These are phyloP conservation scores for Penicillium sp. DNA, from an alignment of 2,329 filamentous ascomycete species.

Conservation along the genomic window DNA sequence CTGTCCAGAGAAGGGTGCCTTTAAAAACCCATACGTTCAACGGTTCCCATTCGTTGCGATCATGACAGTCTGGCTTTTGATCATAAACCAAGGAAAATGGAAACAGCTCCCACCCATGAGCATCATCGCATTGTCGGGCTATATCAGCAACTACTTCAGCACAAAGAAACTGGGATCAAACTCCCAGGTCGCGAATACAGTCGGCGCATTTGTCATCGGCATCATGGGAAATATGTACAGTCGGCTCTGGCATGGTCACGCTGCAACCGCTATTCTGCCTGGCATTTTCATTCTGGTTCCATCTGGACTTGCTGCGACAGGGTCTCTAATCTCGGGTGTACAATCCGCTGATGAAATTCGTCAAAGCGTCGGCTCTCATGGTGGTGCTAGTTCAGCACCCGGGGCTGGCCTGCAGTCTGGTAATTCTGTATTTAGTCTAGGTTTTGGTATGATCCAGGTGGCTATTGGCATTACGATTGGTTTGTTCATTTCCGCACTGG, in stretches of 20 bases:
- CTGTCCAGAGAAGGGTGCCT: constrained; percentile 41
- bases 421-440: constrained; percentile 34
- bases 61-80: constrained; percentile 71
- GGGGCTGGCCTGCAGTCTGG: constrained; percentile 18
- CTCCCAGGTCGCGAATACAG: constrained; percentile 71
- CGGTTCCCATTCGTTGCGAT: constrained; percentile 70
- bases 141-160: constrained; percentile 55
- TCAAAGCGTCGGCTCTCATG: constrained; percentile 22
- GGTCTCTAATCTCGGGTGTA: constrained; percentile 57
- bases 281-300: constrained; percentile 74
- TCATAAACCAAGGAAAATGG: constrained; percentile 80
- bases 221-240: constrained; percentile 76
- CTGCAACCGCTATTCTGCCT: constrained; percentile 79
- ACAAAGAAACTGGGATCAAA: constrained; percentile 63
- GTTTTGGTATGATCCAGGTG: constrained; percentile 45
- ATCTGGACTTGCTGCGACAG: constrained; percentile 57
- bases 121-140: constrained; percentile 69
- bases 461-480: constrained; percentile 46
- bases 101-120: constrained; percentile 75
- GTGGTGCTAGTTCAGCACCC: constrained; percentile 7
- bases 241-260: constrained; percentile 69
- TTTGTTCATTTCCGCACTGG: constrained; percentile 42
- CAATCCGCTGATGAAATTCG: constrained; percentile 56
- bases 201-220: constrained; percentile 73
- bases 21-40: constrained; percentile 42